These are phyloP conservation scores for Wickerhamomyces chaumierensis DNA, from an alignment of 805 yeast genomes.

Conservation along the genomic window DNA sequence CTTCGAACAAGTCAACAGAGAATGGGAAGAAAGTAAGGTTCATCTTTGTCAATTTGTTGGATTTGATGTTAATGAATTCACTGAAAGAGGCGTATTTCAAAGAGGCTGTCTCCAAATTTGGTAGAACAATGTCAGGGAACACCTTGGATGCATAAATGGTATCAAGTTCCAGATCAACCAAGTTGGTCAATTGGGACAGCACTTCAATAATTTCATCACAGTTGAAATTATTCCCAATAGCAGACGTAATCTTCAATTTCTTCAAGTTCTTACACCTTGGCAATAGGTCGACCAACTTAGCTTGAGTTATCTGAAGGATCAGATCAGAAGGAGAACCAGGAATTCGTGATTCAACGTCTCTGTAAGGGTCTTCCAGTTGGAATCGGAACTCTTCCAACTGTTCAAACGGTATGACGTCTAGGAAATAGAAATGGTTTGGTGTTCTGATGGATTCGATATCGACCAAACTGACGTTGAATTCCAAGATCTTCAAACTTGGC, in stretches of 20 bases:
- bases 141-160: not conserved
- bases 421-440: not conserved
- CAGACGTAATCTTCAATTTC: not conserved
- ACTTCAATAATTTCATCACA: not conserved
- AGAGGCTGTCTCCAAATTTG: not conserved
- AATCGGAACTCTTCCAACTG: not conserved
- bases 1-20: not conserved
- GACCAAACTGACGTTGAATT: not conserved
- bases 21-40: not conserved
- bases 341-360: not conserved
- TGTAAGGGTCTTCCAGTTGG: not conserved
- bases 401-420: not conserved
- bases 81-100: not conserved
- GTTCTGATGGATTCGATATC: not conserved
- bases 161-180: not conserved
- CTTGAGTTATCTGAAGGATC: not conserved
- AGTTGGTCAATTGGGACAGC: not conserved
- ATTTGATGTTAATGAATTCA: not conserved
- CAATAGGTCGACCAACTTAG: not conserved
- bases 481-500: not conserved
- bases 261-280: not conserved
- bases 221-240: not conserved
- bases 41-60: not conserved
- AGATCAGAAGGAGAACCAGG: not conserved
- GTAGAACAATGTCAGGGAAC: not conserved